These are phyloP conservation scores for Paraglomus occultum DNA, from an alignment of 192 early-diverging fungal species.

Conservation along the genomic window DNA sequence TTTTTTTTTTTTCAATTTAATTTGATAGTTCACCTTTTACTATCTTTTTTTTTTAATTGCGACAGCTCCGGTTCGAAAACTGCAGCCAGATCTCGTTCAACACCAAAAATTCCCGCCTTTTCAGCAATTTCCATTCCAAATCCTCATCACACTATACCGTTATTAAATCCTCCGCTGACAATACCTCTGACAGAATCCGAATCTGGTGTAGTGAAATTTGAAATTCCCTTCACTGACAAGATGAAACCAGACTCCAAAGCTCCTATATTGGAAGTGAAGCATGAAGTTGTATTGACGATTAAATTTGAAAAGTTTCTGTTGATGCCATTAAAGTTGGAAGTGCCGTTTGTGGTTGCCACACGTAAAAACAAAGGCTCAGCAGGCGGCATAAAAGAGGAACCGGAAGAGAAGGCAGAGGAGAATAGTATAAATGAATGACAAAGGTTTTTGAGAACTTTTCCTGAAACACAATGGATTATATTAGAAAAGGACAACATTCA, in stretches of 20 bases:
- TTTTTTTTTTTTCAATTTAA: neutral
- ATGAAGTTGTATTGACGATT: slow-evolving; percentile 28
- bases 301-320: slow-evolving; percentile 32
- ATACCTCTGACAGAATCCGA: slow-evolving; percentile 8
- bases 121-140: slow-evolving; percentile 16
- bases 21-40: neutral
- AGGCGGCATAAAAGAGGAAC: no score
- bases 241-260: slow-evolving; percentile 28
- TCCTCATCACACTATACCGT: slow-evolving; percentile 27
- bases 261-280: slow-evolving; percentile 28
- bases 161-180: slow-evolving; percentile 11
- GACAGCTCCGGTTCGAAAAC: neutral
- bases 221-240: slow-evolving; percentile 18
- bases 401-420: no score
- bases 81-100: neutral
- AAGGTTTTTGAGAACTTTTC: no score
- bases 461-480: no score
- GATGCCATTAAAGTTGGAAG: slow-evolving; percentile 25
- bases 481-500: no score
- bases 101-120: slow-evolving; percentile 26
- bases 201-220: slow-evolving; percentile 8
- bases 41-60: neutral
- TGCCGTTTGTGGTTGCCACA: slow-evolving; percentile 20
- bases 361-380: no score
- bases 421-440: no score